Base-by-base conservation (phyloP, 257 asterid species). In the Euphrasia confusa region DNA sequence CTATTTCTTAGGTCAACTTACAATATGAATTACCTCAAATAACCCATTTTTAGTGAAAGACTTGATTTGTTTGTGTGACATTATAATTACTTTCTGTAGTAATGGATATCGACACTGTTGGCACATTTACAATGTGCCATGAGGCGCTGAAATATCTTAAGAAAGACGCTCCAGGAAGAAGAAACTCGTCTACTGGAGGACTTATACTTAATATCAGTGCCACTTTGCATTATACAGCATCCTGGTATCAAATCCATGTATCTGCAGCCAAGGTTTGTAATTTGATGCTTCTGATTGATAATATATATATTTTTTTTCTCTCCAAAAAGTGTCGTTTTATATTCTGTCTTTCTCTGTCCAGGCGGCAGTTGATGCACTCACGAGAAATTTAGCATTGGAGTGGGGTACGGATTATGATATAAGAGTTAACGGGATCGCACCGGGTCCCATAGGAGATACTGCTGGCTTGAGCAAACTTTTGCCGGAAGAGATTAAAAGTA, bases 101-200 rank as follows among this genome's bases (percentile, higher is more conserved):
- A 21, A 64, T 90, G 80, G 96, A 90, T 81, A 90, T 90, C 42
- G 97, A 90, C 78, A 59, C 96, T 45, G 96, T 87, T 71, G 97
- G 97, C 50, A 90, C 96, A n/a, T 90, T 87, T 80, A 90, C 96
- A 4, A 90, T 90, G 97, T 90, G 95, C 64, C 89, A 76, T 52
- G 88, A 87, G 74, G 89, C 96, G 5, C 70, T 85, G 0, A 66
- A 77, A 67, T 87, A 85, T 78, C 83, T 90, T 0, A 85, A 83
- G 81, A 85, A 79, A 84, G 91, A 75, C 7, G 95, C 82, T 58
- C 68, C 66, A 0, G 96, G 95, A 50, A 72, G 81, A 75, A 69
- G 83, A 75, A 67, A 59, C 60, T 77, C 84, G 12, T 70, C 82
- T n/a, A 57, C 63, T 50, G 97, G 97, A 60, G 97, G 97, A 63